phyloP scores from a whole-genome alignment of 2,329 filamentous ascomycete genomes.

The Xylaria sp. region DNA sequence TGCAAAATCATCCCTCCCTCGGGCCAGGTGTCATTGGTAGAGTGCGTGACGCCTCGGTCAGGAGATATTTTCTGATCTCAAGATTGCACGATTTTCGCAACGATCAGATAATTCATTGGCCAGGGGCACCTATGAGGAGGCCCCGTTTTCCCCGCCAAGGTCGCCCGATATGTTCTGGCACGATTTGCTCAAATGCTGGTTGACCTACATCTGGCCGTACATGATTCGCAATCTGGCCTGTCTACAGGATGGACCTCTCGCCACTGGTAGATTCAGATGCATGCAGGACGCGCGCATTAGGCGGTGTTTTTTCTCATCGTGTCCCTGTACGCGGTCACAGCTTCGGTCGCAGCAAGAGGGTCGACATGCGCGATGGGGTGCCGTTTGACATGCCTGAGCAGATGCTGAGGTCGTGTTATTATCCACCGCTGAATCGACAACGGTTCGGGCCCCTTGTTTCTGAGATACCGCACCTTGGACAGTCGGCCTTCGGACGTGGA shows the following conservation, averaged over 20 bases:
- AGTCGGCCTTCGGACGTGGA: constrained; percentile 18
- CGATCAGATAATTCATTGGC: constrained; percentile 22
- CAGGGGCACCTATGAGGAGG: constrained; percentile 5
- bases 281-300: constrained; percentile 13
- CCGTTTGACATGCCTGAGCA: constrained; percentile 25
- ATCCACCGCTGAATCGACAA: constrained; percentile 19
- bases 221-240: constrained; percentile 29
- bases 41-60: constrained; percentile 1
- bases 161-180: constrained; percentile 20
- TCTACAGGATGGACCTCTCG: neutral
- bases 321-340: constrained; percentile 17
- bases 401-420: constrained; percentile 24
- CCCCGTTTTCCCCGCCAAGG: neutral
- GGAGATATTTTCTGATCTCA: constrained; percentile 12
- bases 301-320: neutral
- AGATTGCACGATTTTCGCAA: constrained; percentile 19
- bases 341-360: constrained; percentile 22
- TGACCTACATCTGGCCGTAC: constrained; percentile 25
- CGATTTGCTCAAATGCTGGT: constrained; percentile 22
- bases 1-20: constrained; percentile 10
- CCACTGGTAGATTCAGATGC: constrained; percentile 12
- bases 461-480: constrained; percentile 10
- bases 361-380: constrained; percentile 23
- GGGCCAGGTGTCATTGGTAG: constrained; percentile 7
- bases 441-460: constrained; percentile 9